A percentile compares a stretch with the other conserved stretches of the same genome.
These are phyloP conservation scores for Mycothermus thermophilus DNA, from an alignment of 495 filamentous ascomycete species.

Conservation along the genomic window DNA sequence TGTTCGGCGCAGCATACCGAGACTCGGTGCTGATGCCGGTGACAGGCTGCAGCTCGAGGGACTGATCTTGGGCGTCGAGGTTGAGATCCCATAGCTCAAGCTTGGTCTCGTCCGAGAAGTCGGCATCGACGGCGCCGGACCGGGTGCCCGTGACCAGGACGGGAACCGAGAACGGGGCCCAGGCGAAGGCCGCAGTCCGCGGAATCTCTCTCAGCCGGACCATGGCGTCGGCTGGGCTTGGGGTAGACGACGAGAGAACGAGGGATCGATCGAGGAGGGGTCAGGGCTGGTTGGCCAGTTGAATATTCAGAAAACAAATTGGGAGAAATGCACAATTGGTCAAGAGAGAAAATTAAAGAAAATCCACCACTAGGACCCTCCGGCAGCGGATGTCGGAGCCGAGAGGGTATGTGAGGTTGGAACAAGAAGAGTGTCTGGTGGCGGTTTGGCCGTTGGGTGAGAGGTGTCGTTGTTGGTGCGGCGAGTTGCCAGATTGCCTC, in stretches of 20 bases:
- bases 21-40: constrained; percentile 78
- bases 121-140: constrained; percentile 86
- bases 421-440: constrained; percentile 7
- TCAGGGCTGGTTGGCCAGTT: not conserved
- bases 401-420: too few relatives aligned
- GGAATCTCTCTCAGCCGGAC: constrained; percentile 89
- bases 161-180: constrained; percentile 68
- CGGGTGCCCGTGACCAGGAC: constrained; percentile 89
- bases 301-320: not conserved
- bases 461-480: constrained; percentile 4
- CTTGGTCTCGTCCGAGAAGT: constrained; percentile 95
- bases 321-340: constrained; percentile 8
- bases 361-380: constrained; percentile 11
- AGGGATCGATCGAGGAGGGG: not conserved
- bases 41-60: constrained; percentile 71
- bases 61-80: constrained; percentile 57
- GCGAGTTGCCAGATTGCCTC: constrained; percentile 24
- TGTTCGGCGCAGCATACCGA: constrained; percentile 61
- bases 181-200: constrained; percentile 91
- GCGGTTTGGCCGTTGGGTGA: constrained; percentile 1
- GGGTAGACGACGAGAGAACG: constrained; percentile 1
- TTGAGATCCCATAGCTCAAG: constrained; percentile 92
- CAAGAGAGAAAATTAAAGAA: constrained; percentile 1
- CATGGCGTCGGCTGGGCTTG: constrained; percentile 43
- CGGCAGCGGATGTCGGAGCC: constrained; percentile 8